phyloP scores from a whole-genome alignment of 306 rosid genomes.

The Benincasa hispida region DNA sequence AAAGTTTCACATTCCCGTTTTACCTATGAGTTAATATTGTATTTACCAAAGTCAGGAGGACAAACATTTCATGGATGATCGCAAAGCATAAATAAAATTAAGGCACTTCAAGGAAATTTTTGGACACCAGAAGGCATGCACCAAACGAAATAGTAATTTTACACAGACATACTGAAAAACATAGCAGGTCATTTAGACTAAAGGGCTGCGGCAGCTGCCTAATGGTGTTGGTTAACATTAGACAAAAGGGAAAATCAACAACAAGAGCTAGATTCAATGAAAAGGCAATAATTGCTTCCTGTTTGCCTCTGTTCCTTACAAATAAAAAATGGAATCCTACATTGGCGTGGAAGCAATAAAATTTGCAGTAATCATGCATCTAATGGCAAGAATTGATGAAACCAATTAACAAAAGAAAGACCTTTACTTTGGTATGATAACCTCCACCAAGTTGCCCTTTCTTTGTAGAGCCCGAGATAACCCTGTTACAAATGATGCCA shows the following conservation, averaged over 20 bases:
- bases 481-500: slow-evolving; percentile 79
- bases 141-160: background rate
- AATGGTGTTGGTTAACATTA: background rate
- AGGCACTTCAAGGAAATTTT: background rate
- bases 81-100: background rate
- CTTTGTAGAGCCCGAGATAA: slow-evolving; percentile 76
- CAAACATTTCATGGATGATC: background rate
- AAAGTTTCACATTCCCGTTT: background rate
- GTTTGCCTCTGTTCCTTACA: background rate
- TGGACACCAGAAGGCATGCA: background rate
- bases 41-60: background rate
- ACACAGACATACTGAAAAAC: background rate
- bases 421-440: slow-evolving; percentile 79
- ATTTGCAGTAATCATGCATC: background rate
- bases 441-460: slow-evolving; percentile 84
- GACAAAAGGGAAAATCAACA: background rate
- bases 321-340: background rate
- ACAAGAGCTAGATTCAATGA: background rate
- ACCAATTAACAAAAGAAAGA: slow-evolving; percentile 9
- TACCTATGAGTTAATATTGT: background rate
- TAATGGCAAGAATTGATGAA: slow-evolving; percentile 2
- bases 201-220: background rate
- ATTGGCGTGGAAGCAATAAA: background rate
- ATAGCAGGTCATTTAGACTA: background rate
- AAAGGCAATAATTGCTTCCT: background rate